Base-by-base conservation (phyloP, 768 basidiomycete species). In the Russula sp. region DNA sequence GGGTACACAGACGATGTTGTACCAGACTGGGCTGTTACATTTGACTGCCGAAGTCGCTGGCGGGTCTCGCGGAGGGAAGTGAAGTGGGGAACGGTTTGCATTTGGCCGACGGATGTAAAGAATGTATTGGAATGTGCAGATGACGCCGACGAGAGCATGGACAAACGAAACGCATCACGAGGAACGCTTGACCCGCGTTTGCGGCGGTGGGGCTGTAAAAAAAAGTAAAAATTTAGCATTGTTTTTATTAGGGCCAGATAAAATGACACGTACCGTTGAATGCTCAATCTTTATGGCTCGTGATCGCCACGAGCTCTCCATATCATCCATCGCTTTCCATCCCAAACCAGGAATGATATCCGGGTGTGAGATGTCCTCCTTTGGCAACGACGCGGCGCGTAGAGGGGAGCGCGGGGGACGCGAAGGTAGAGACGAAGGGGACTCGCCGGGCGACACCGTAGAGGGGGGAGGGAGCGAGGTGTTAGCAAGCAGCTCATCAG, bases 1-100 rank as follows among this genome's bases (percentile, higher is more conserved):
- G 90, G 89, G 69, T 91, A 92, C 22, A 89, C 74, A 16, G 90
- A 91, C 5, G 89, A 89, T 16, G 87, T 84, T n/a, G 79, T 78
- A 10, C 78, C 80, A 3, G 88, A 88, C 61, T 83, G 76, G 49
- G 85, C 82, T 3, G 87, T 87, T 38, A 83, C 75, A 8, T 80
- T 53, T 29, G 82, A 83, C 67, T 79, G 78, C 56, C 80, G 76
- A 51, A 71, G 61, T 51, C 70, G 69, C 34, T 63, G 66, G 42
- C 67, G 62, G 34, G 68, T 64, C 39, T 66, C 65, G 34, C 65
- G 66, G 29, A 67, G 60, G 39, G 66, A 67, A 25, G 55, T 61
- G 48, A 67, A 67, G 32, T 66, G 64, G n/a, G 66, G 66, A 25
- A 66, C 58, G 3, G 66, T 62, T 34, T 67, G 66, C 66, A 66